Percentiles rank a stretch among this genome's conserved stretches.
Evolutionary conservation across 768 basidiomycete species (phyloP).

Genomic region (Leccinellum albellum): DNA sequence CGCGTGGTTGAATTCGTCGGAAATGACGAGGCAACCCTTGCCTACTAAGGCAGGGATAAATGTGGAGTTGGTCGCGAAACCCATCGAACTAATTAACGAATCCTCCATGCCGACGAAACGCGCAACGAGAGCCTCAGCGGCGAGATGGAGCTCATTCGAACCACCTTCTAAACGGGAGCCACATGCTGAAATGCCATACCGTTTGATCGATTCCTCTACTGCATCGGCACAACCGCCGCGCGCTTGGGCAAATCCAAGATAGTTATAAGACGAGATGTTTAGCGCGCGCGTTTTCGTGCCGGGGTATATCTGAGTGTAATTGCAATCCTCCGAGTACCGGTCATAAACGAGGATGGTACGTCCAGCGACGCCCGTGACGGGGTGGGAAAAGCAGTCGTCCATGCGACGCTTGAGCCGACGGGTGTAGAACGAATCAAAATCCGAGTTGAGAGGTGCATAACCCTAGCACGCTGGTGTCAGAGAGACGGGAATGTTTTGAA

Average conservation of each 20-base stretch:
- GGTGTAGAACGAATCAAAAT: conserved; percentile 99
- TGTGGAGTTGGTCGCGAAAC: conserved; percentile 94
- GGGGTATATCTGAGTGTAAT: conserved; percentile 70
- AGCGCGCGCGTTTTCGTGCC: conserved; percentile 83
- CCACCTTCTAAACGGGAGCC: conserved; percentile 82
- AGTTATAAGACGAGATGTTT: conserved; percentile 98
- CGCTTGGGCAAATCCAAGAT: conserved; percentile 95
- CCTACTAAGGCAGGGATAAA: conserved; percentile 86
- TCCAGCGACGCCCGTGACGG: conserved; percentile 92
- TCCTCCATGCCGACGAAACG: conserved; percentile 90
- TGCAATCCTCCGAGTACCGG: conserved; percentile 78
- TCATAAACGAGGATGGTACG: conserved; percentile 87
- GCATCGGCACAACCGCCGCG: conserved; percentile 93
- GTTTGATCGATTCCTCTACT: conserved; percentile 76
- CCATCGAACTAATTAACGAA: conserved; percentile 88
- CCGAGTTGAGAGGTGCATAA: conserved; percentile 93
- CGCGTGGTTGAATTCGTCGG: conserved; percentile 95
- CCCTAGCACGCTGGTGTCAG: conserved; percentile 52
- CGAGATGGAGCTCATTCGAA: conserved; percentile 77
- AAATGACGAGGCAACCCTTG: conserved; percentile 93
- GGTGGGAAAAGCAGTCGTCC: conserved; percentile 92
- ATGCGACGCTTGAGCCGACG: conserved; percentile 91
- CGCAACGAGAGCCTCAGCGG: conserved; percentile 83
- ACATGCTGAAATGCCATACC: conserved; percentile 76
- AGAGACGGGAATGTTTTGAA: conserved; percentile 1